These are phyloP conservation scores for Oryza meridionalis DNA, from an alignment of 176 grass and related monocot species.

Conservation along the genomic window DNA sequence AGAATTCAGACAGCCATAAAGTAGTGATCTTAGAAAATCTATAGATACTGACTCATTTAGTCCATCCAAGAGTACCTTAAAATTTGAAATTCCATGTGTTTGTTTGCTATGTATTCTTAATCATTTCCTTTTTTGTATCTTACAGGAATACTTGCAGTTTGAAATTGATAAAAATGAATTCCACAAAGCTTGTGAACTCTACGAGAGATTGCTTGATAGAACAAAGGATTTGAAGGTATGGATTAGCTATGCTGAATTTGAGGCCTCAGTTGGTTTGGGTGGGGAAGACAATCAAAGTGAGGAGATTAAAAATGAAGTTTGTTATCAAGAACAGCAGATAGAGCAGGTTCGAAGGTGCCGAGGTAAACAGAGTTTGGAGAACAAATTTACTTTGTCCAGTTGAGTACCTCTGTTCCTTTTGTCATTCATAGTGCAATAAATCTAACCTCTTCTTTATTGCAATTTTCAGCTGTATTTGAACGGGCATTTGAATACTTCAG, in stretches of 20 bases:
- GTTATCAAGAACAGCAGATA: slow-evolving; percentile 42
- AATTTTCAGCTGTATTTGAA: slow-evolving; percentile 70
- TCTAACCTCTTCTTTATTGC: slow-evolving; percentile 27
- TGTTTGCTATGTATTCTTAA: slow-evolving; percentile 15
- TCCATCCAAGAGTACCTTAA: not conserved
- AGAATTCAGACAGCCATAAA: slow-evolving; percentile 6
- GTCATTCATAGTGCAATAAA: not conserved
- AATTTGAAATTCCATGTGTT: not conserved
- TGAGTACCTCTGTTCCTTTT: not conserved
- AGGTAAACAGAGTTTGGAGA: slow-evolving; percentile 52
- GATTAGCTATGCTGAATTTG: slow-evolving; percentile 90
- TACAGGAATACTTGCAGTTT: slow-evolving; percentile 84
- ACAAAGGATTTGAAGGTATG: slow-evolving; percentile 93
- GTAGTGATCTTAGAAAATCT: not conserved
- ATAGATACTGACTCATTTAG: not conserved
- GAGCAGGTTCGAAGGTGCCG: slow-evolving; percentile 54
- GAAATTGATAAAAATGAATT: slow-evolving; percentile 83
- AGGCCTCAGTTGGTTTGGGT: slow-evolving; percentile 68
- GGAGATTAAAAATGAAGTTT: slow-evolving; percentile 50
- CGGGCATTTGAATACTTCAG: slow-evolving; percentile 87
- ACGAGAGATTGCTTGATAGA: slow-evolving; percentile 84
- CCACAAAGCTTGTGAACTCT: slow-evolving; percentile 71
- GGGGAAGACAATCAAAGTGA: slow-evolving; percentile 49
- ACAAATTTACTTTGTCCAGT: slow-evolving; percentile 10
- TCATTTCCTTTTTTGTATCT: not conserved